Conservation (phyloP, 345 rosid genomes). For the Firmiana major region DNA sequence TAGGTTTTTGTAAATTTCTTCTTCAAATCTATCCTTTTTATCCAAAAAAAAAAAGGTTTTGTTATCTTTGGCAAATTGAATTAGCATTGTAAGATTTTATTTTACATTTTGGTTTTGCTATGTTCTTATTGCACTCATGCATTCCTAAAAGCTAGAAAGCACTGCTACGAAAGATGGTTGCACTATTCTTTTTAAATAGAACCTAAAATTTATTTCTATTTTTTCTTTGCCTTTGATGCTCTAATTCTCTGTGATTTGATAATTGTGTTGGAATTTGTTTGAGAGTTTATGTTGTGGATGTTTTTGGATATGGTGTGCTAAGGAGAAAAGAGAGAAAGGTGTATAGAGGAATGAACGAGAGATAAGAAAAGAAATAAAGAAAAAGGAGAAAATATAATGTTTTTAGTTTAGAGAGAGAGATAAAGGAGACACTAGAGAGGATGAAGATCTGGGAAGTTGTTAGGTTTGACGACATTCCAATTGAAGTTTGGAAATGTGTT, state of each 20-base stretch:
- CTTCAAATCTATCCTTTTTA: no score
- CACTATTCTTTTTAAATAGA: not conserved
- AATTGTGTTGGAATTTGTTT: not conserved
- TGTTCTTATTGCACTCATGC: not conserved
- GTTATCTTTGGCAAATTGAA: not conserved
- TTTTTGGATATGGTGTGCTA: not conserved
- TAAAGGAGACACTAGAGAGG: no score
- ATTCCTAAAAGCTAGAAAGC: not conserved
- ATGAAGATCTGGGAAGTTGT: no score
- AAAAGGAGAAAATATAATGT: no score
- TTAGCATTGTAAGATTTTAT: not conserved
- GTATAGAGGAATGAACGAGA: not conserved
- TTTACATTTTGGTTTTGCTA: no score
- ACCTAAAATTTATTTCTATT: not conserved
- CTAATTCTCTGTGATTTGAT: not conserved
- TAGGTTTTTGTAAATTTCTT: not conserved
- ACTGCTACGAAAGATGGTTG: not conserved
- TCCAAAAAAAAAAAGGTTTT: no score
- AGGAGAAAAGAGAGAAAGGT: not conserved
- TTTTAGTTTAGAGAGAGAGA: no score
- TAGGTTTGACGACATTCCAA: no score
- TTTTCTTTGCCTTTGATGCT: not conserved
- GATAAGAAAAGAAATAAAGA: not conserved
- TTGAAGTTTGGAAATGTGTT: no score
- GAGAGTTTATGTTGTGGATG: not conserved